Evolutionary conservation across 1,139 yeast species (phyloP).

Genomic region (Geotrichum cucujoidarum): DNA sequence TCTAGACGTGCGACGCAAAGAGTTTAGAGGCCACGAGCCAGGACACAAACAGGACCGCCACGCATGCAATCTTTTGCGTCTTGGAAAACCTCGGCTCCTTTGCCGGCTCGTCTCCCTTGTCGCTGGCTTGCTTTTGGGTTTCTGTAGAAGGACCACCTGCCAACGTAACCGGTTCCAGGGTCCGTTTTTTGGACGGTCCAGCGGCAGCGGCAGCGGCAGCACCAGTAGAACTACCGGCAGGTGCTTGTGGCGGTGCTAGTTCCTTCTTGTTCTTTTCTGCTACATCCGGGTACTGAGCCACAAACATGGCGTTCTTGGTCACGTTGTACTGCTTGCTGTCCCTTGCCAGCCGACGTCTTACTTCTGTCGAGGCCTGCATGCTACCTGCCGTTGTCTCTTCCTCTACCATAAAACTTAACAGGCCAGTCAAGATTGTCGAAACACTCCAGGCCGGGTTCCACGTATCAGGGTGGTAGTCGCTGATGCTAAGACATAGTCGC

Average conservation of each 20-base stretch:
- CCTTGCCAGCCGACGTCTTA: slow-evolving; percentile 6
- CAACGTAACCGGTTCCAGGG: not conserved
- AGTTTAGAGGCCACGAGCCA: slow-evolving; percentile 17
- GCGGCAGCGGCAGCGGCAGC: not conserved
- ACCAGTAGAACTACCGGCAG: not conserved
- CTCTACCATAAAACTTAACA: slow-evolving; percentile 70
- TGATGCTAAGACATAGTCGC: slow-evolving; percentile 78
- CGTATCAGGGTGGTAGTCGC: slow-evolving; percentile 87
- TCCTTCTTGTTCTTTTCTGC: slow-evolving; percentile 9
- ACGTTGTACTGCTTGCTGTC: slow-evolving; percentile 11
- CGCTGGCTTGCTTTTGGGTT: too few species aligned
- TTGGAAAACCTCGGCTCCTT: slow-evolving; percentile 6
- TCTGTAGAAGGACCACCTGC: too few species aligned
- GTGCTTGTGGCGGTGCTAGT: not conserved
- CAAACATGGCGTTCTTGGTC: slow-evolving; percentile 10
- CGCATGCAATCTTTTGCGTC: slow-evolving; percentile 11
- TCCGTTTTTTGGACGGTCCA: not conserved
- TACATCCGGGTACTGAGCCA: slow-evolving; percentile 12
- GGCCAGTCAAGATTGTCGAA: slow-evolving; percentile 75
- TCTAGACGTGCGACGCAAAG: slow-evolving; percentile 6
- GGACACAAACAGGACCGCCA: slow-evolving; percentile 15
- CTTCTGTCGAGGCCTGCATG: slow-evolving; percentile 7
- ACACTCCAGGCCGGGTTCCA: slow-evolving; percentile 98
- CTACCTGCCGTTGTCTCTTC: slow-evolving; percentile 27
- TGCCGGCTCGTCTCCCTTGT: not conserved